Percentiles rank a stretch among this genome's conserved stretches.
These are phyloP conservation scores for Alternaria gaisen DNA, from an alignment of 2,329 filamentous ascomycete genomes.

Conservation along the genomic window DNA sequence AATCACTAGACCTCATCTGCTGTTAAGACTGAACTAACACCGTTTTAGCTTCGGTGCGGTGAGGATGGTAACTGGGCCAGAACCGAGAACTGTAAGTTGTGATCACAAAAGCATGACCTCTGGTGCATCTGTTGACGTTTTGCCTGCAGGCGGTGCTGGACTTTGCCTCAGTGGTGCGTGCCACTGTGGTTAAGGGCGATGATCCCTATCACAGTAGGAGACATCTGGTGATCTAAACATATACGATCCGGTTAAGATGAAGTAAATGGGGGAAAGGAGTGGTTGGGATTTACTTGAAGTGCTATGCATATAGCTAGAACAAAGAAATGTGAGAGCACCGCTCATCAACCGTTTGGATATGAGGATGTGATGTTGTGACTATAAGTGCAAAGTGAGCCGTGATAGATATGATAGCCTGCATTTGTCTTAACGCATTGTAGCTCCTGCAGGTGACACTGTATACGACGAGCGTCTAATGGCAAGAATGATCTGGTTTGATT, in stretches of 20 bases:
- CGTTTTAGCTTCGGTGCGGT: neutral
- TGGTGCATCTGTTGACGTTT: neutral
- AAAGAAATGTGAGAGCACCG: neutral
- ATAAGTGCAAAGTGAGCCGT: slow-evolving; percentile 45
- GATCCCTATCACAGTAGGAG: neutral
- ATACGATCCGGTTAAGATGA: neutral
- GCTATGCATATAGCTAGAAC: neutral
- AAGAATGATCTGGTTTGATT: slow-evolving; percentile 51
- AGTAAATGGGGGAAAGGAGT: neutral
- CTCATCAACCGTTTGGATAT: neutral
- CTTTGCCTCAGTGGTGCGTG: neutral
- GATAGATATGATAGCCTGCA: slow-evolving; percentile 57
- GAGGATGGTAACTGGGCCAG: neutral
- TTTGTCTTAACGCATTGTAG: slow-evolving; percentile 46
- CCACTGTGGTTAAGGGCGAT: neutral
- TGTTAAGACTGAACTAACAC: neutral
- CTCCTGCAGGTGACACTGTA: slow-evolving; percentile 53
- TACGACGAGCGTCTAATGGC: slow-evolving; percentile 52
- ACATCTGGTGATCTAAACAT: neutral
- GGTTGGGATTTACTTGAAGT: neutral
- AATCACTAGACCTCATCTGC: neutral
- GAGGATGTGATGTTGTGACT: neutral
- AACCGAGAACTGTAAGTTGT: neutral
- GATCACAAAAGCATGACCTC: neutral
- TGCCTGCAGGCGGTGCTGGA: neutral